These are phyloP conservation scores for Fremontodendron californicum DNA, from an alignment of 345 rosid species.

Conservation along the genomic window DNA sequence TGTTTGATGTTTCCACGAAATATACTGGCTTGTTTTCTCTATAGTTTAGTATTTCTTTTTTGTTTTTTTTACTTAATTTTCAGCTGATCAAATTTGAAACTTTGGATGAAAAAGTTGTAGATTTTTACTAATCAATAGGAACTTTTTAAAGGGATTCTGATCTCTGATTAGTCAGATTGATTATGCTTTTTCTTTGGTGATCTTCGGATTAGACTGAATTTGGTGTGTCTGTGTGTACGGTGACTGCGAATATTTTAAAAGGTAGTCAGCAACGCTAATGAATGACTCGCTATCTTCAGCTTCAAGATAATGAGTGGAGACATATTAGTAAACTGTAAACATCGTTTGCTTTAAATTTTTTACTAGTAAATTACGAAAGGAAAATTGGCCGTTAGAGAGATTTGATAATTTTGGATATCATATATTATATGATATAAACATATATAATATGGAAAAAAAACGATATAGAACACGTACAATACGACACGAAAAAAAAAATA, in stretches of 20 bases:
- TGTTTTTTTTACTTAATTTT: neutral
- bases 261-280: neutral
- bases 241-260: neutral
- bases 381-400: too few species aligned
- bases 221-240: neutral
- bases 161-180: neutral
- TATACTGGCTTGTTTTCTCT: neutral
- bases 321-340: too few species aligned
- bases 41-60: neutral
- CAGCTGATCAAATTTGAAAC: neutral
- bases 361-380: too few species aligned
- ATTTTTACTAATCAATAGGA: neutral
- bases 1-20: slow-evolving; percentile 13
- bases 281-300: neutral
- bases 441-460: too few species aligned
- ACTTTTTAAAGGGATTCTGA: neutral
- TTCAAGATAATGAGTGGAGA: too few species aligned
- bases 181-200: neutral
- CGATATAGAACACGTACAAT: too few species aligned
- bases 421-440: too few species aligned
- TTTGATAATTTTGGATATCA: too few species aligned
- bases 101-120: neutral
- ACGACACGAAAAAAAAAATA: too few species aligned
- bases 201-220: neutral
- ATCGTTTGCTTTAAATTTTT: too few species aligned